Evolutionary conservation across 495 filamentous ascomycete species (phyloP).

Genomic region (Hypoxylon crocopeplum): DNA sequence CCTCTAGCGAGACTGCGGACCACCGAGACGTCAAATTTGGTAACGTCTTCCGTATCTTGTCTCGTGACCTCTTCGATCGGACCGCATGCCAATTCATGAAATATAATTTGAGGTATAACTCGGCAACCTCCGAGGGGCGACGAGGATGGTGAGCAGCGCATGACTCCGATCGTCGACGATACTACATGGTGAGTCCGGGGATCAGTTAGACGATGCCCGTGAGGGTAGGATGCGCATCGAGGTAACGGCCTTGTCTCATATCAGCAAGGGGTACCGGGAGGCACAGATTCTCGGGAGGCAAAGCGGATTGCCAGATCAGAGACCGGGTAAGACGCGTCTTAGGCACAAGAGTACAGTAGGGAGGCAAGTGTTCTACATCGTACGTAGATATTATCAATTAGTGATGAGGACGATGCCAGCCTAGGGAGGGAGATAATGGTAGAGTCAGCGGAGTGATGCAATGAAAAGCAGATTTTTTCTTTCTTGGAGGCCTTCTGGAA

Average conservation of each 20-base stretch:
- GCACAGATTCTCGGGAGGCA: conserved; percentile 35
- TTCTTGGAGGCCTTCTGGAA: not conserved
- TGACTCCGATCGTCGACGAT: not conserved
- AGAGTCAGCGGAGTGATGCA: conserved; percentile 13
- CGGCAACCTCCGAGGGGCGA: conserved; percentile 21
- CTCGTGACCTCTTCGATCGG: conserved; percentile 9
- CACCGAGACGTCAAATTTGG: conserved; percentile 8
- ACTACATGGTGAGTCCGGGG: not conserved
- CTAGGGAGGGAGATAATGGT: not conserved
- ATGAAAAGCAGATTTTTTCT: conserved; percentile 3
- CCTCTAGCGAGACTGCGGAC: conserved; percentile 1
- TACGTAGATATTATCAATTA: too few relatives aligned
- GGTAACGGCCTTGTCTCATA: conserved; percentile 33
- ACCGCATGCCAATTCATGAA: conserved; percentile 3
- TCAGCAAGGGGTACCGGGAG: conserved; percentile 13
- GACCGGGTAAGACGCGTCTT: conserved; percentile 31
- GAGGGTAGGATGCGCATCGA: conserved; percentile 15
- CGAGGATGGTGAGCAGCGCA: not conserved
- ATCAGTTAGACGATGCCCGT: not conserved
- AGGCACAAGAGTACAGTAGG: not conserved
- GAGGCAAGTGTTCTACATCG: too few relatives aligned
- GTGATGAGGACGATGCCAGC: too few relatives aligned
- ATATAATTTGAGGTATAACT: conserved; percentile 22
- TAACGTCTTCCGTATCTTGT: not conserved
- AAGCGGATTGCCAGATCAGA: conserved; percentile 36